A percentile compares a stretch with the other conserved stretches of the same genome.
Conservation (phyloP, 1,284 basidiomycete genomes). For the Mycena sp. region DNA sequence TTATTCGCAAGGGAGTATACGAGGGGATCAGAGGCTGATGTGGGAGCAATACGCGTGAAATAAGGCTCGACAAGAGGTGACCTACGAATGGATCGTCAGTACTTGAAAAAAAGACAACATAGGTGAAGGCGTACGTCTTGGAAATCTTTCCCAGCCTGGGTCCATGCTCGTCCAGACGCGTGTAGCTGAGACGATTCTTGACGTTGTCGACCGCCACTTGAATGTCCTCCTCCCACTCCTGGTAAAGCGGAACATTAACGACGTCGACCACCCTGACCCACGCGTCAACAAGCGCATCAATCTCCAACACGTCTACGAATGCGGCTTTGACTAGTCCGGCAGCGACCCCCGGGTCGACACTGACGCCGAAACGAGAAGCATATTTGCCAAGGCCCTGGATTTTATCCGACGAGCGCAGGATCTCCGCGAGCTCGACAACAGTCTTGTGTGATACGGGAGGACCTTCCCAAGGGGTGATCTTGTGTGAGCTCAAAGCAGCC, state of each 20-base stretch:
- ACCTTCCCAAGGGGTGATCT: constrained; percentile 65
- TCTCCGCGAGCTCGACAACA: constrained; percentile 73
- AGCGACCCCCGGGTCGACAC: constrained; percentile 66
- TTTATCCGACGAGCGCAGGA: constrained; percentile 62
- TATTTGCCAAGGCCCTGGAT: constrained; percentile 69
- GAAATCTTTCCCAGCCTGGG: constrained; percentile 88
- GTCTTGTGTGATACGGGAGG: constrained; percentile 65
- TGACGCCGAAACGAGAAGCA: constrained; percentile 74
- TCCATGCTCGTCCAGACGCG: constrained; percentile 82
- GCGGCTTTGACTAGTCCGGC: constrained; percentile 80
- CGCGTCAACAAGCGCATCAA: constrained; percentile 66
- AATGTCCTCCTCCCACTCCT: constrained; percentile 88
- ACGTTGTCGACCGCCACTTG: constrained; percentile 78
- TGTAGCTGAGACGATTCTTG: constrained; percentile 81
- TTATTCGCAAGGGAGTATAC: constrained; percentile 93
- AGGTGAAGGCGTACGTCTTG: constrained; percentile 62
- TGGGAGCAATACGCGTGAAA: constrained; percentile 83
- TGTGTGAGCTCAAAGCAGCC: constrained; percentile 55
- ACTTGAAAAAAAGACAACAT: constrained; percentile 9
- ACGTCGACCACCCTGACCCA: constrained; percentile 86
- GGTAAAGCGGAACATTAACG: constrained; percentile 88
- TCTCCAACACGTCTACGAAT: constrained; percentile 61
- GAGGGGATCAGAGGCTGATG: constrained; percentile 68
- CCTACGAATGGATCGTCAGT: constrained; percentile 48
- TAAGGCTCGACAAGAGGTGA: constrained; percentile 87